Evolutionary conservation across 2,329 filamentous ascomycete genomes (phyloP), one percentile per base, ranked within the genome.

Genomic region (Clathrospora elynae): DNA sequence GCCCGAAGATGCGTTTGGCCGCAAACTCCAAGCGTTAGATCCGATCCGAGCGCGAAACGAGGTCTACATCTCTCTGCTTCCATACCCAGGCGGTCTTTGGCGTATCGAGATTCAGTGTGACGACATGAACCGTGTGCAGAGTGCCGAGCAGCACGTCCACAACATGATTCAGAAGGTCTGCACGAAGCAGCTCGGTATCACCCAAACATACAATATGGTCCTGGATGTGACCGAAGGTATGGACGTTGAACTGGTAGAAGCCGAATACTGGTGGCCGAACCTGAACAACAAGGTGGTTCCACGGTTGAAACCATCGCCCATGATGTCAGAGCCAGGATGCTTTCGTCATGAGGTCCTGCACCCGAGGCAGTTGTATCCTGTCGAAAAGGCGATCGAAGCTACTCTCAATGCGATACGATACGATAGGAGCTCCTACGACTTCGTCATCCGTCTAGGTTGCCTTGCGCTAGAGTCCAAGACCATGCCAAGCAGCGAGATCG

Each of bases 251-350:
- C 43, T 65, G 3, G 36, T 55, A 11, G 20, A 31, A 32, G 46
- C 51, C n/a, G 50, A 55, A 0, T 7, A 20, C 2, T 67, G 63
- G 66, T 67, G 64, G 63, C 66, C 66, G 0, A 41, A 47, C 12
- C 31, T 24, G 4, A 18, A 24, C 6, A 47, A 60, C n/a, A 39
- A 12, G 3, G 33, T 66, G 12, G 49, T 60, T 6, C 64, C 65
- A 26, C 55, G 47, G 6, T 48, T 66, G 2, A 2, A 58, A 5
- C 16, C 45, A 3, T 38, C 49, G 8, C 25, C 23, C 0, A 55
- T 62, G 28, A 63, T 61, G 51, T 37, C 57, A 10, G 31, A 49
- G 6, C 42, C 53, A 4, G 61, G 59, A 20, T 49, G 30, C 6
- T 67, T 62, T 31, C 57, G 63, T 12, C 28, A 48, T 10, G 42